Evolutionary conservation across 225 moss, liverwort and hornwort species (phyloP).

Genomic region (Thuidium tamariscinum): DNA sequence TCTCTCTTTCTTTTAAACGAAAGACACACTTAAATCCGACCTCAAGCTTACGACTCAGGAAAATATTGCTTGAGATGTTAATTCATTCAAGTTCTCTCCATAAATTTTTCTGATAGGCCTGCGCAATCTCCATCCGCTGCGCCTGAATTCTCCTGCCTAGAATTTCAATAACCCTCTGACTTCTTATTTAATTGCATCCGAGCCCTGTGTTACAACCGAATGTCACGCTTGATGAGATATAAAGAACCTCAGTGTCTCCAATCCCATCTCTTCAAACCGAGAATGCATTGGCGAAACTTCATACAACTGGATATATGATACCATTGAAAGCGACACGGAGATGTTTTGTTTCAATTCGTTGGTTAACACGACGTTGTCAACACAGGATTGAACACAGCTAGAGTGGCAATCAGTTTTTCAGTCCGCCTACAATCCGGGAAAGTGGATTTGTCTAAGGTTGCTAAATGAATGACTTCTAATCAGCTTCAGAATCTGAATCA

Average conservation of each 20-base stretch:
- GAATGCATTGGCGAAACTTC: background rate
- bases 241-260: background rate
- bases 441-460: no score
- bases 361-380: no score
- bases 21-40: background rate
- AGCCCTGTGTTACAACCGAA: constrained; percentile 12
- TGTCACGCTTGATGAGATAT: background rate
- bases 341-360: no score
- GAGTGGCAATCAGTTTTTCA: no score
- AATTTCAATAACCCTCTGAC: constrained; percentile 41
- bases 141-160: constrained; percentile 38
- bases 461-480: no score
- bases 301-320: background rate
- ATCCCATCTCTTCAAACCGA: background rate
- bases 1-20: background rate
- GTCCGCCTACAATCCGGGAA: no score
- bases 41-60: constrained; percentile 54
- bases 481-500: no score
- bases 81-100: constrained; percentile 48
- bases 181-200: constrained; percentile 47
- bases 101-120: constrained; percentile 39
- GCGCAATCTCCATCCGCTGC: constrained; percentile 49
- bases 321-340: constrained; percentile 39
- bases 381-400: no score
- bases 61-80: constrained; percentile 43